Percentiles rank a stretch among this genome's conserved stretches.
Evolutionary conservation across 495 filamentous ascomycete species (phyloP).

Genomic region (Tricharina praecox): DNA sequence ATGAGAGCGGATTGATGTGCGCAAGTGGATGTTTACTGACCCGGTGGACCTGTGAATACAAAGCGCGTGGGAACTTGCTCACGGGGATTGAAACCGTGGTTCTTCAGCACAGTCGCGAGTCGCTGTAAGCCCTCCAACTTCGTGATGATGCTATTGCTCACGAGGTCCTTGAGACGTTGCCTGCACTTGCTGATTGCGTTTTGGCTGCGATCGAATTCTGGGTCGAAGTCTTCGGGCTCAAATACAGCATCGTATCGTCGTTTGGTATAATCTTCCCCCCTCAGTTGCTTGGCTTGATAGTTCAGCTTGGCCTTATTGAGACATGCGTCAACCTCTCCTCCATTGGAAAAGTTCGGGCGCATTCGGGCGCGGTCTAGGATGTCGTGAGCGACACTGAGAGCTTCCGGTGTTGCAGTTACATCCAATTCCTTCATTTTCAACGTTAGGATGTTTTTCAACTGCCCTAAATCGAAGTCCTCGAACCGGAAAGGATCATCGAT

Average conservation of each 20-base stretch:
- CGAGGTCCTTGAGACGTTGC: neutral
- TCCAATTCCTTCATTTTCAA: constrained; percentile 35
- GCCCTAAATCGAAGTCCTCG: constrained; percentile 27
- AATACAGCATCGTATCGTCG: constrained; percentile 26
- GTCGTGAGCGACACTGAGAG: constrained; percentile 33
- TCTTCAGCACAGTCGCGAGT: neutral
- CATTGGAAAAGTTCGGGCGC: constrained; percentile 44
- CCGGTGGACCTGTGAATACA: constrained; percentile 6
- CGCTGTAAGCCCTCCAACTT: neutral
- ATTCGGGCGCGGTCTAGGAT: constrained; percentile 37
- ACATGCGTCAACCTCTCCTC: constrained; percentile 47
- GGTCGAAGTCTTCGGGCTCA: constrained; percentile 51
- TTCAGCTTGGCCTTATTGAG: constrained; percentile 42
- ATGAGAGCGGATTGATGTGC: neutral
- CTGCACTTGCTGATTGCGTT: constrained; percentile 33
- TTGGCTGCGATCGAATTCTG: constrained; percentile 41
- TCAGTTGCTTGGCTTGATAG: constrained; percentile 35
- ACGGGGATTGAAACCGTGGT: neutral
- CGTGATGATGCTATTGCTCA: neutral
- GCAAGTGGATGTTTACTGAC: neutral
- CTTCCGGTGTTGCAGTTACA: constrained; percentile 31
- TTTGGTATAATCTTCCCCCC: constrained; percentile 6
- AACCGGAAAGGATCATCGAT: constrained; percentile 43
- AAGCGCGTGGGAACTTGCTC: neutral
- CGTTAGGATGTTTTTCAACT: constrained; percentile 28